These are phyloP conservation scores for Arthrinium phaeospermum DNA, from an alignment of 2,329 filamentous ascomycete species.

Conservation along the genomic window DNA sequence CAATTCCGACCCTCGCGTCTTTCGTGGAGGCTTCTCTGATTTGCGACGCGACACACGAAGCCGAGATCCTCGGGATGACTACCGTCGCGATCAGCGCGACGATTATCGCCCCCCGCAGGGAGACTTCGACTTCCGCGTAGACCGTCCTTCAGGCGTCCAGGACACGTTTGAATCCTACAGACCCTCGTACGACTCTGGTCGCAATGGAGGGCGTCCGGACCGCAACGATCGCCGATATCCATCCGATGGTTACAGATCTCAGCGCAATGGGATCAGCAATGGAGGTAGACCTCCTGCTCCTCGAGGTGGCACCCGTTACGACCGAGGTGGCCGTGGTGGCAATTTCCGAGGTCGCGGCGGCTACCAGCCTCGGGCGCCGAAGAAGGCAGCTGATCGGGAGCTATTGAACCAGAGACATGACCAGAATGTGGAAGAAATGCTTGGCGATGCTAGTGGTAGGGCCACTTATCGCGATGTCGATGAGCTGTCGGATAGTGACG, in stretches of 20 bases:
- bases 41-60: conserved; percentile 5
- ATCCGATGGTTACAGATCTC: conserved; percentile 8
- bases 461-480: conserved; percentile 61
- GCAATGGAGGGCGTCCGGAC: conserved; percentile 23
- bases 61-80: conserved; percentile 41
- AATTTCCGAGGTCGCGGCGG: conserved; percentile 13
- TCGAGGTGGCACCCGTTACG: neutral
- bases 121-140: conserved; percentile 62
- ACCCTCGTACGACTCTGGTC: conserved; percentile 27
- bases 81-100: conserved; percentile 25
- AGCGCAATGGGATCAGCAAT: neutral
- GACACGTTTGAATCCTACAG: conserved; percentile 42
- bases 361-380: conserved; percentile 6
- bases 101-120: conserved; percentile 47
- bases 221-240: conserved; percentile 22
- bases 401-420: conserved; percentile 52
- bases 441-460: conserved; percentile 51
- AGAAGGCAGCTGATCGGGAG: conserved; percentile 42
- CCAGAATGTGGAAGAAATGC: conserved; percentile 50
- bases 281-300: neutral
- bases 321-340: neutral
- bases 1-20: conserved; percentile 5
- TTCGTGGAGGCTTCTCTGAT: conserved; percentile 11
- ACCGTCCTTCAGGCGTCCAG: conserved; percentile 56
- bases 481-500: conserved; percentile 67